Evolutionary conservation across 2,329 filamentous ascomycete species (phyloP), one percentile per base, ranked within the genome.

Genomic region (Rachicladosporium sp.): DNA sequence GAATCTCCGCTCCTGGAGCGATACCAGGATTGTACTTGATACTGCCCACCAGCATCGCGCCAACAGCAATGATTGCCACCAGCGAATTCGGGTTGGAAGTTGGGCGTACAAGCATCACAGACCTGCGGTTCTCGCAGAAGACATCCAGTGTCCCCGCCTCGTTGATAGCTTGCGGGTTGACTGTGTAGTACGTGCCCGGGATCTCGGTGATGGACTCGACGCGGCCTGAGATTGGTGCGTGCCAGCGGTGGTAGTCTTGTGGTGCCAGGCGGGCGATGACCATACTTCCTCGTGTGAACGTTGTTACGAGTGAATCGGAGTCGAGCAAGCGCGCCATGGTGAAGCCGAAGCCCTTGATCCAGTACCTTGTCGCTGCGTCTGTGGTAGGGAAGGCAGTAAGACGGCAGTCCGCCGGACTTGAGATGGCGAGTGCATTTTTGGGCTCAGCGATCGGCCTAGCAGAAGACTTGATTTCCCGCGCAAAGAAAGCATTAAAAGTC

Each of bases 401-500:
- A 6, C 62, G 48, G 44, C 62, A 64, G 35, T 65, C 62, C n/a
- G 62, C 62, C 5, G 58, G 56, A 32, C 52, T 53, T 10, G 50
- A 56, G 1, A 59, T 45, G 6, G 58, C 52, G 4, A 46, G 44
- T 6, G 50, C 50, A 33, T 62, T 57, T 4, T 50, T 51, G 4
- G 60, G 55, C 32, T 63, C 58, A 5, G 50, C 57, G 10, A 62
- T 50, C 2, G 63, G 63, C 8, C 63, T 46, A 1, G 62, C 61
- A 12, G 49, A 50, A 6, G 51, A 45, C 29, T 53, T 54, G 36
- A 66, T 54, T 39, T 61, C 57, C 12, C 62, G 50, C 1, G 58
- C 58, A 40, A 66, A 66, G 52, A 66, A 66, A 3, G 60, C 60
- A 44, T 66, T 66, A 57, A 66, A 66, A 5, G 47, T 63, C 12